Percentiles rank a stretch among this genome's conserved stretches.
These are phyloP conservation scores for Aphanomyces invadans DNA, from an alignment of 352 stramenopile species.

Conservation along the genomic window DNA sequence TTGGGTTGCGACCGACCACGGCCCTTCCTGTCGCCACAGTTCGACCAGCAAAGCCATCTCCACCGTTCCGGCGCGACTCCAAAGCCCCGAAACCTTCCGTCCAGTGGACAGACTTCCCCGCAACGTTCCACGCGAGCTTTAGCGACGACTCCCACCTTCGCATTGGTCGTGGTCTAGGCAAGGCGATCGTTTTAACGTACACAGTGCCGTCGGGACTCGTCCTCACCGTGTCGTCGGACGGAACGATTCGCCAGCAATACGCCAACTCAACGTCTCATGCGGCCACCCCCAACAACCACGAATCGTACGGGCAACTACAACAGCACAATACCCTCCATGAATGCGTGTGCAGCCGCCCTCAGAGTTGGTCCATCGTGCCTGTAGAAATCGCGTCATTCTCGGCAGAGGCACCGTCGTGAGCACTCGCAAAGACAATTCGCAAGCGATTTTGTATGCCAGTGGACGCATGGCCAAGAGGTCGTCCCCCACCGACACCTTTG, in stretches of 20 bases:
- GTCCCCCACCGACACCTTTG: background rate
- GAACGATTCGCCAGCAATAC: constrained; percentile 39
- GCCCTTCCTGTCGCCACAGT: too few species aligned
- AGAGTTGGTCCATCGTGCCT: too few species aligned
- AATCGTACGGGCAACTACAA: constrained; percentile 4
- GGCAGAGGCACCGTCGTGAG: constrained; percentile 49
- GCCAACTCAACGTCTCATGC: constrained; percentile 5
- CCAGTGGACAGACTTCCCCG: constrained; percentile 24
- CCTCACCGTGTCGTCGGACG: constrained; percentile 50
- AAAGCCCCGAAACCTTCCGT: background rate
- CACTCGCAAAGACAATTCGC: constrained; percentile 33
- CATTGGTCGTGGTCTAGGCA: constrained; percentile 36
- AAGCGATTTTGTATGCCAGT: constrained; percentile 43
- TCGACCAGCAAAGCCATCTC: background rate
- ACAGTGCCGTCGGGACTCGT: constrained; percentile 47
- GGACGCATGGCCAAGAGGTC: constrained; percentile 26
- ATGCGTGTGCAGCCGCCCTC: background rate
- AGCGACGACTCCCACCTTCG: constrained; percentile 42
- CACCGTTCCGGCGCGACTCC: background rate
- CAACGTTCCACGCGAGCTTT: constrained; percentile 53
- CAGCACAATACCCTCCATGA: background rate
- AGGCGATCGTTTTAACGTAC: constrained; percentile 36
- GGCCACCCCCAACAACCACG: constrained; percentile 6
- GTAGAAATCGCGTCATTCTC: constrained; percentile 41
- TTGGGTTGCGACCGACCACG: constrained; percentile 43